Conservation (phyloP, 768 basidiomycete genomes). For the Mycena metata region DNA sequence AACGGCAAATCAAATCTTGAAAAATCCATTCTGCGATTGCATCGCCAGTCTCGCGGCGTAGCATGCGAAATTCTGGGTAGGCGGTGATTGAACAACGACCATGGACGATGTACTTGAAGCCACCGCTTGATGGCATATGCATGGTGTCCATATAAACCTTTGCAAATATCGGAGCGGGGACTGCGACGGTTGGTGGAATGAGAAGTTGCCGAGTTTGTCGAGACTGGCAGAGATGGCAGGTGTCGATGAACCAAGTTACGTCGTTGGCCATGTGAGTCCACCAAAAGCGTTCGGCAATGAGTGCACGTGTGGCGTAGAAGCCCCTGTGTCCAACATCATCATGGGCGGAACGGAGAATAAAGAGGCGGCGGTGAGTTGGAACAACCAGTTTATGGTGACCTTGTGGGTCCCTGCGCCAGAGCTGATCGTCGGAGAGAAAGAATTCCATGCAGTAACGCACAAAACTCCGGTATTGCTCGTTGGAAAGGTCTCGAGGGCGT, state of each 20-base stretch:
- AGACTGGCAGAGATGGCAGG: slow-evolving; percentile 40
- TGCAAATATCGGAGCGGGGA: too few species aligned
- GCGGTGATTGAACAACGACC: slow-evolving; percentile 22
- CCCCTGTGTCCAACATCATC: too few species aligned
- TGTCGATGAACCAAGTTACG: slow-evolving; percentile 39
- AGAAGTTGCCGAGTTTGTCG: too few species aligned
- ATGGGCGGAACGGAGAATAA: slow-evolving; percentile 40
- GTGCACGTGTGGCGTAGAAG: slow-evolving; percentile 44
- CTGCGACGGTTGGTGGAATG: too few species aligned
- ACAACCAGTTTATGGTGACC: slow-evolving; percentile 45
- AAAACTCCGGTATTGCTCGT: too few species aligned
- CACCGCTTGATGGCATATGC: too few species aligned
- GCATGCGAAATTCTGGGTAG: slow-evolving; percentile 14
- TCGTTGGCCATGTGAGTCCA: slow-evolving; percentile 32
- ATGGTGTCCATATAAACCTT: too few species aligned
- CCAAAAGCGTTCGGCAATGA: too few species aligned
- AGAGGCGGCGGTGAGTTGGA: slow-evolving; percentile 23
- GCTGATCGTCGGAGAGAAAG: too few species aligned
- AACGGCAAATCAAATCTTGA: slow-evolving; percentile 41
- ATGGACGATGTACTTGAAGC: slow-evolving; percentile 25
- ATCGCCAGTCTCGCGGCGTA: slow-evolving; percentile 30
- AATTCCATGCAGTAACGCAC: too few species aligned
- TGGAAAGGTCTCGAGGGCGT: too few species aligned
- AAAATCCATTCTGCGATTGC: slow-evolving; percentile 37
- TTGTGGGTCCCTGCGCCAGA: too few species aligned